These are phyloP conservation scores for Funneliformis geosporum DNA, from an alignment of 192 early-diverging fungal genomes.

Conservation along the genomic window DNA sequence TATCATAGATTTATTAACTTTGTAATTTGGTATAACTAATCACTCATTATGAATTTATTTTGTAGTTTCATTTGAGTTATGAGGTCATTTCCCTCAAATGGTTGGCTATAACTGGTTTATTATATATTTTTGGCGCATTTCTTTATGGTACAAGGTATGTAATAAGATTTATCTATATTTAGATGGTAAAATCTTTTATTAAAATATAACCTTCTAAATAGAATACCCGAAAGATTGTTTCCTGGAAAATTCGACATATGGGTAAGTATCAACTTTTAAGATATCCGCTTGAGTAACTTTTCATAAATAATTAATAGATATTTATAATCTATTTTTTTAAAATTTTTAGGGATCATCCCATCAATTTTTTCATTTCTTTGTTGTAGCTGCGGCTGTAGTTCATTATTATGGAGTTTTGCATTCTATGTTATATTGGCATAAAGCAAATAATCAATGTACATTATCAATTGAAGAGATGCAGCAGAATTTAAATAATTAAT, in stretches of 20 bases:
- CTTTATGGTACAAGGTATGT: slow-evolving; percentile 69
- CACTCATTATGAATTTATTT: not conserved
- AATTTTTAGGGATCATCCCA: slow-evolving; percentile 67
- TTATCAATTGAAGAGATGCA: slow-evolving; percentile 38
- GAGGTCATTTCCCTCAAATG: slow-evolving; percentile 64
- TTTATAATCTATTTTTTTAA: not conserved
- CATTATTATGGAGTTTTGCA: slow-evolving; percentile 72
- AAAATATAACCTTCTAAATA: slow-evolving; percentile 8
- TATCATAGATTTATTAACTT: not conserved
- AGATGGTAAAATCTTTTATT: not conserved
- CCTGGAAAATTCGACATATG: slow-evolving; percentile 84
- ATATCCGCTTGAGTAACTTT: not conserved
- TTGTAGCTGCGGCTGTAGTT: slow-evolving; percentile 67
- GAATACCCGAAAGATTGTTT: slow-evolving; percentile 83
- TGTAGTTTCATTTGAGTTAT: slow-evolving; percentile 31
- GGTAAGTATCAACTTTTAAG: slow-evolving; percentile 46
- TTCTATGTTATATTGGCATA: slow-evolving; percentile 58
- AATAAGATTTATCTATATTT: not conserved
- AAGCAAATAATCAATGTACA: slow-evolving; percentile 38
- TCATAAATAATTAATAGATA: slow-evolving; percentile 7
- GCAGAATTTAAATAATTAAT: not conserved
- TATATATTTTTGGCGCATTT: slow-evolving; percentile 83
- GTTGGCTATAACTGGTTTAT: slow-evolving; percentile 67
- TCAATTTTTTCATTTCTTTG: slow-evolving; percentile 89
- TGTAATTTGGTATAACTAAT: not conserved